phyloP scores from a whole-genome alignment of 805 yeast genomes.

The Kazachstania bromeliacearum region DNA sequence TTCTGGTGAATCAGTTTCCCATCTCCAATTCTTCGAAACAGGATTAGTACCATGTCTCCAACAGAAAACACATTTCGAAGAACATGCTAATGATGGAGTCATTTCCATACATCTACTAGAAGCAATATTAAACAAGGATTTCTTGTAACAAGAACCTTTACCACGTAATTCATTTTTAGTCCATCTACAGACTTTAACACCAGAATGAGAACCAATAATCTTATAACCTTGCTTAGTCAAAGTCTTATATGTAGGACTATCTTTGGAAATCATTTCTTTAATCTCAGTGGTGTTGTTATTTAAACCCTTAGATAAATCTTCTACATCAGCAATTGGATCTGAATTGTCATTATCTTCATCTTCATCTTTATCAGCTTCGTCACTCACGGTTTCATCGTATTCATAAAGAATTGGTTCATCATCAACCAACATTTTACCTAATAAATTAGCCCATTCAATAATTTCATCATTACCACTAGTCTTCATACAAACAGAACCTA shows the following conservation, averaged over 20 bases:
- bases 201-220: slow-evolving; percentile 88
- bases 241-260: slow-evolving; percentile 81
- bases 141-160: slow-evolving; percentile 88
- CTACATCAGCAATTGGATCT: slow-evolving; percentile 61
- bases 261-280: slow-evolving; percentile 83
- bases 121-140: slow-evolving; percentile 81
- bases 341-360: slow-evolving; percentile 30
- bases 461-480: slow-evolving; percentile 50
- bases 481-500: slow-evolving; percentile 78
- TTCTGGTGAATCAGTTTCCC: slow-evolving; percentile 91
- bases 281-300: slow-evolving; percentile 24
- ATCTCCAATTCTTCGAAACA: slow-evolving; percentile 91
- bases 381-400: slow-evolving; percentile 48
- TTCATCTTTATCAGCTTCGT: slow-evolving; percentile 34
- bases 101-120: slow-evolving; percentile 94
- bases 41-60: slow-evolving; percentile 98
- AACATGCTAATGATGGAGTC: slow-evolving; percentile 87
- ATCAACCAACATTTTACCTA: slow-evolving; percentile 56
- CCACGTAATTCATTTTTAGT: slow-evolving; percentile 91
- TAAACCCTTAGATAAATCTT: slow-evolving; percentile 56
- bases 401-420: slow-evolving; percentile 59
- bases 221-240: slow-evolving; percentile 90
- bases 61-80: slow-evolving; percentile 91
- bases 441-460: slow-evolving; percentile 55
- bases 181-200: slow-evolving; percentile 94